Evolutionary conservation across 306 rosid species (phyloP).

Genomic region (Psophocarpus tetragonolobus): DNA sequence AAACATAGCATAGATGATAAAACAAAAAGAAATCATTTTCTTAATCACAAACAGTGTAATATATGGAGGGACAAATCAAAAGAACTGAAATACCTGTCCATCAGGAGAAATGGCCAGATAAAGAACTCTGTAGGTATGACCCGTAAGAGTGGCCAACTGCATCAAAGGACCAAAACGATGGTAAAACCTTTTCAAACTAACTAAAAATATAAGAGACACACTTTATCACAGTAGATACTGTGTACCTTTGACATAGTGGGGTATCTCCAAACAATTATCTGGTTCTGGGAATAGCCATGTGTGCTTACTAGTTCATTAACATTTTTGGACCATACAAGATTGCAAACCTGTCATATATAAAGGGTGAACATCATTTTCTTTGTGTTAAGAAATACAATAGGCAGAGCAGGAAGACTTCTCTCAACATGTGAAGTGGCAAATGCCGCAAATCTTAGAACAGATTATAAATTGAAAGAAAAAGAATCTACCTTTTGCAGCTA

Average conservation of each 20-base stretch:
- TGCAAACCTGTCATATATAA: constrained; percentile 76
- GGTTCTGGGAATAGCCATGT: constrained; percentile 98
- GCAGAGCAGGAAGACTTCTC: background rate
- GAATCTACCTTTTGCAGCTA: background rate
- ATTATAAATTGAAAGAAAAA: constrained; percentile 8
- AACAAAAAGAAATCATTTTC: constrained; percentile 8
- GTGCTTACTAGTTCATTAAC: constrained; percentile 98
- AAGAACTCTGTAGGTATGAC: constrained; percentile 92
- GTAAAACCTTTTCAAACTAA: background rate
- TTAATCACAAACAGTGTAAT: background rate
- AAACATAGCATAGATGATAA: constrained; percentile 4
- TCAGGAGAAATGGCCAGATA: constrained; percentile 98
- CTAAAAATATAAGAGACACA: constrained; percentile 1
- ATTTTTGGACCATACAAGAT: constrained; percentile 98
- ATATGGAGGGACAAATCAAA: background rate
- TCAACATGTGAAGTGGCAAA: constrained; percentile 19
- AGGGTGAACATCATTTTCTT: constrained; percentile 26
- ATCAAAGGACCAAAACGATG: constrained; percentile 29
- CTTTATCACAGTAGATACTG: constrained; percentile 3
- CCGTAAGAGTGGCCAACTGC: constrained; percentile 94
- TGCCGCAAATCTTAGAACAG: constrained; percentile 20
- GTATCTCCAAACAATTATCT: constrained; percentile 97
- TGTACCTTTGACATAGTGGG: constrained; percentile 96
- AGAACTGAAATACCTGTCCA: constrained; percentile 74
- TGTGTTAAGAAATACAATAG: background rate